These are phyloP conservation scores for Suhomyces pyralidae DNA, from an alignment of 805 yeast species.

Conservation along the genomic window DNA sequence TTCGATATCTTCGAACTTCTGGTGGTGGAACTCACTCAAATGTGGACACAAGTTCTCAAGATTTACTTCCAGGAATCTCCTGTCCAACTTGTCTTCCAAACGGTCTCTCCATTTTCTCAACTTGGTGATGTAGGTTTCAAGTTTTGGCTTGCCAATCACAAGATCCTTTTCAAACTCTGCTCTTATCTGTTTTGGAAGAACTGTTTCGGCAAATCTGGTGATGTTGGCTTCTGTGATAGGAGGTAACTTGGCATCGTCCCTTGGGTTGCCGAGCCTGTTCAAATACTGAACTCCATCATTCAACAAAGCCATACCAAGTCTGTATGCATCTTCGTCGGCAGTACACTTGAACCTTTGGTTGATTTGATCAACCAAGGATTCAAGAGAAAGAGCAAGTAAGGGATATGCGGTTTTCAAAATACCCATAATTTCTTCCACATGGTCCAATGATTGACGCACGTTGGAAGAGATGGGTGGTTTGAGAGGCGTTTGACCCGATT, in stretches of 20 bases:
- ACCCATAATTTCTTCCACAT: conserved; percentile 89
- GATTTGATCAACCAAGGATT: conserved; percentile 93
- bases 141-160: conserved; percentile 79
- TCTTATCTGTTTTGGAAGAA: conserved; percentile 81
- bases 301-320: conserved; percentile 85
- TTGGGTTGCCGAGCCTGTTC: conserved; percentile 81
- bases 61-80: conserved; percentile 75
- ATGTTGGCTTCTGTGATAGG: conserved; percentile 88
- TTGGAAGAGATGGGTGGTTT: conserved; percentile 9
- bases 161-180: conserved; percentile 91
- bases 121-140: conserved; percentile 81
- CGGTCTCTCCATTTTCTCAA: conserved; percentile 91
- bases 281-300: conserved; percentile 92
- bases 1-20: conserved; percentile 95
- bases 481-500: neutral
- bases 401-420: conserved; percentile 97
- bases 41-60: conserved; percentile 92
- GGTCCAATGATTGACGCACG: conserved; percentile 82
- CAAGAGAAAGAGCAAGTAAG: conserved; percentile 83
- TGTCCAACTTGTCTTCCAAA: conserved; percentile 85
- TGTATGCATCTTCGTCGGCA: conserved; percentile 93
- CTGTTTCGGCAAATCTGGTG: conserved; percentile 86
- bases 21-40: conserved; percentile 94
- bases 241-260: conserved; percentile 85
- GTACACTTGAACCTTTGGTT: conserved; percentile 89